A percentile compares a stretch with the other conserved stretches of the same genome.
These are phyloP conservation scores for Cucurbita maxima DNA, from an alignment of 306 rosid species.

Conservation along the genomic window DNA sequence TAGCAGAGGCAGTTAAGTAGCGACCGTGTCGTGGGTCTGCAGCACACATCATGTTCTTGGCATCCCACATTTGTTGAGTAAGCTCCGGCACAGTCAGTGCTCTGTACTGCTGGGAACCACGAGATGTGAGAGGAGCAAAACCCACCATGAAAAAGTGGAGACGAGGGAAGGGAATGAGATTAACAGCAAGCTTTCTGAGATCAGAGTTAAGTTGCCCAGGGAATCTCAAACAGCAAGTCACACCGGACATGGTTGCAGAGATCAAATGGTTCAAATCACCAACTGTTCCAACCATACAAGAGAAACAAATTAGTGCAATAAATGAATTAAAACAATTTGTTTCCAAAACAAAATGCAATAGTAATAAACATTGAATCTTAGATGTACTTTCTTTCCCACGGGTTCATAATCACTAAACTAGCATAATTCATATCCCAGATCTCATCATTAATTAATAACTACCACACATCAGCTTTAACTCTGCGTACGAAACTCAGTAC, in stretches of 20 bases:
- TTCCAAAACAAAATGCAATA: not conserved
- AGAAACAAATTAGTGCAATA: not conserved
- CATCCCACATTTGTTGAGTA: slow-evolving; percentile 80
- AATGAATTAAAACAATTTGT: not conserved
- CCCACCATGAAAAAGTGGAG: slow-evolving; percentile 71
- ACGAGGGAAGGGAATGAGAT: slow-evolving; percentile 60
- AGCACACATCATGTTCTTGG: slow-evolving; percentile 76
- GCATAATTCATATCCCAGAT: not conserved
- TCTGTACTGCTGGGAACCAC: slow-evolving; percentile 65
- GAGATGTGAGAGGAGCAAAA: slow-evolving; percentile 59
- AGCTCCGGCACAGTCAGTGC: slow-evolving; percentile 63
- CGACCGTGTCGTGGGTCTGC: slow-evolving; percentile 68
- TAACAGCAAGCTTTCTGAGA: slow-evolving; percentile 48
- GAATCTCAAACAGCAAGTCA: slow-evolving; percentile 69
- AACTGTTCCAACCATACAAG: slow-evolving; percentile 18
- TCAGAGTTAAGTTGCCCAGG: slow-evolving; percentile 70
- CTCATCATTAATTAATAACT: not conserved
- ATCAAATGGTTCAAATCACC: slow-evolving; percentile 71
- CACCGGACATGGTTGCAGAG: slow-evolving; percentile 81
- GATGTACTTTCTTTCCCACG: not conserved
- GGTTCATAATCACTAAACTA: not conserved
- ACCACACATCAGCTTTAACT: not conserved
- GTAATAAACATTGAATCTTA: too few relatives aligned
- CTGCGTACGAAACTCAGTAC: not conserved
- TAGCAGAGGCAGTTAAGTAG: slow-evolving; percentile 56